These are phyloP conservation scores for Xerophyta viscosa DNA, from an alignment of 106 monocot genomes.

Conservation along the genomic window DNA sequence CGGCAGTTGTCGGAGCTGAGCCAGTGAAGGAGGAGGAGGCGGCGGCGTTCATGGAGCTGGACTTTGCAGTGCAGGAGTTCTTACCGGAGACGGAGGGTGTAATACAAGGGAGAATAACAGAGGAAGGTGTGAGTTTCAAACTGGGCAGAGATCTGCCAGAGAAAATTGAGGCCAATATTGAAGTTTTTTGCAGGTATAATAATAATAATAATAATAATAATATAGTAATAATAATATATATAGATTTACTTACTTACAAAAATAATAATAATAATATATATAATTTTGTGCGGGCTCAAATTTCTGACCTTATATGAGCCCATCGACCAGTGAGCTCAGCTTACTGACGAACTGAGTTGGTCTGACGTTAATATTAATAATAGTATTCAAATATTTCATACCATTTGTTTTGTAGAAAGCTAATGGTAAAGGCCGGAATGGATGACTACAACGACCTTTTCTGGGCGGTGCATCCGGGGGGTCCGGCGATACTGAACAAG, in stretches of 20 bases:
- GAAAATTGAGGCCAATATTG: slow-evolving; percentile 49
- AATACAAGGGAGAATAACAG: slow-evolving; percentile 55
- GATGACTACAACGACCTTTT: slow-evolving; percentile 56
- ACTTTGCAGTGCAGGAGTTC: slow-evolving; percentile 46
- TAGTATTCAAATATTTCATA: no score
- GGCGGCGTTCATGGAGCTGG: slow-evolving; percentile 52
- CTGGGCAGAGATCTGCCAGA: slow-evolving; percentile 67
- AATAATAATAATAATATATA: no score
- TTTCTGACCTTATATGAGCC: no score
- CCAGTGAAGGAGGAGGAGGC: slow-evolving; percentile 25
- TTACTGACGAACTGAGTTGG: no score
- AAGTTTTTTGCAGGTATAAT: slow-evolving; percentile 51
- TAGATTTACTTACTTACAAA: no score
- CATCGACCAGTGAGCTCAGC: no score
- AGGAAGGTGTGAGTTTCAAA: slow-evolving; percentile 67
- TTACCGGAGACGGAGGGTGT: slow-evolving; percentile 43
- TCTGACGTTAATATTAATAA: no score
- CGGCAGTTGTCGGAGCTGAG: slow-evolving; percentile 57
- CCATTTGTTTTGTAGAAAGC: no score
- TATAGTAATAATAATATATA: no score
- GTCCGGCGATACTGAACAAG: slow-evolving; percentile 75
- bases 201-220: no score
- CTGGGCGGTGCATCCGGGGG: slow-evolving; percentile 89
- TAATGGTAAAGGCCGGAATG: slow-evolving; percentile 17
- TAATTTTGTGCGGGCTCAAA: no score